Base-by-base conservation (phyloP, 2,329 filamentous ascomycete genomes). In the Colletotrichum shisoi region DNA sequence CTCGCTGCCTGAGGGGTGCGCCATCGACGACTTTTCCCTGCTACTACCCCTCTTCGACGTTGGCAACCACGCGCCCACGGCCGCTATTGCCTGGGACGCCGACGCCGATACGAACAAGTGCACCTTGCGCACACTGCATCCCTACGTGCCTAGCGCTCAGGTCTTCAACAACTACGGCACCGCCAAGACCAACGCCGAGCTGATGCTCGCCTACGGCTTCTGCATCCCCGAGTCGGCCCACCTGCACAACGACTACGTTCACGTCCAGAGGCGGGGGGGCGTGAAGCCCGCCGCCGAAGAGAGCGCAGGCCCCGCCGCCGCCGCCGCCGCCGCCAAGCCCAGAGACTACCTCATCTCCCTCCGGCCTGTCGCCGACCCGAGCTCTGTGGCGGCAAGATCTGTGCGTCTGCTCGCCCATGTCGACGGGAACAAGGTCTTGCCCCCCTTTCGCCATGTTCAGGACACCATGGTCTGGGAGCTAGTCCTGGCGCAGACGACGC, bases 41-140 rank as follows among this genome's bases (percentile, higher is more conserved):
- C 80, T 93, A 5, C 80, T 92, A 40, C 91, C 91, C 1, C 79
- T 92, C 3, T 85, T 92, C 63, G 91, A 93, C 73, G 82, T 93
- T 34, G 87, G 86, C 12, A 93, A 93, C 73, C 91, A 93, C 73
- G 84, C 85, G 58, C 88, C 89, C 54, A 78, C 84, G 21, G 83
- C 87, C 0, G 78, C 82, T 48, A 84, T 88, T 1, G 77, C 81
- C 48, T 93, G 90, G 90, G 80, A 84, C 27, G 75, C 83, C 24
- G 48, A 15, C n/a, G 76, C 82, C 12, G 73, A 77, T 8, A 68
- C 71, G 3, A 70, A 71, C 15, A 53, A 70, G 21, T 87, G 84
- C 67, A 76, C 74, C 9, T 78, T 89, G 68, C 71, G 1, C 83
- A 88, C 71, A 56, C 70, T 4, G 77, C 57, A 67, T 12, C 12